These are phyloP conservation scores for Colletotrichum salicis DNA, from an alignment of 2,329 filamentous ascomycete species.

Conservation along the genomic window DNA sequence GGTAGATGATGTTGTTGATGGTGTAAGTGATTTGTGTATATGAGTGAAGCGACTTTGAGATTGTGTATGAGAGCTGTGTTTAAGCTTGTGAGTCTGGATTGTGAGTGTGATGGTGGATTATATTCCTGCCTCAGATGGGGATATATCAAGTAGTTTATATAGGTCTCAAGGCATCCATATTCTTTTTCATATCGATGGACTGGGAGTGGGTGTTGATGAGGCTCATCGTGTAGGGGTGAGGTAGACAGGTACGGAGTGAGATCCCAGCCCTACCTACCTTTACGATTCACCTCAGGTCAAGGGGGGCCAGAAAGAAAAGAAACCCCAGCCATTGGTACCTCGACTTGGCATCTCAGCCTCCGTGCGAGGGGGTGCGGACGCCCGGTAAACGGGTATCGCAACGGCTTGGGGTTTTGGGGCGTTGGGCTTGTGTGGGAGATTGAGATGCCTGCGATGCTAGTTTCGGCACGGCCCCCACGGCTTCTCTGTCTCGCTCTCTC, in stretches of 20 bases:
- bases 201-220: slow-evolving; percentile 8
- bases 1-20: slow-evolving; percentile 39
- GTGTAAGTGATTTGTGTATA: slow-evolving; percentile 39
- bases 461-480: slow-evolving; percentile 31
- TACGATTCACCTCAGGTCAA: slow-evolving; percentile 4
- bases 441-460: slow-evolving; percentile 9
- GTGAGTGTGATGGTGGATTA: slow-evolving; percentile 20
- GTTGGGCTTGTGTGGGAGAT: not conserved
- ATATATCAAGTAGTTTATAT: slow-evolving; percentile 29
- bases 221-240: slow-evolving; percentile 20
- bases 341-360: slow-evolving; percentile 23
- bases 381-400: slow-evolving; percentile 14
- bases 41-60: slow-evolving; percentile 15
- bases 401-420: not conserved
- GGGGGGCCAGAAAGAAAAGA: not conserved
- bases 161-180: slow-evolving; percentile 15
- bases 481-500: not conserved
- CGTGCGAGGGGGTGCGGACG: slow-evolving; percentile 16
- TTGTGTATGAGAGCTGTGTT: slow-evolving; percentile 9
- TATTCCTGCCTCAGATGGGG: slow-evolving; percentile 8
- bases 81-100: slow-evolving; percentile 16
- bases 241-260: slow-evolving; percentile 15
- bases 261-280: not conserved
- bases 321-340: not conserved
- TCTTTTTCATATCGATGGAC: not conserved